These are phyloP conservation scores for Trichoderma arundinaceum DNA, from an alignment of 2,329 filamentous ascomycete genomes.

Conservation along the genomic window DNA sequence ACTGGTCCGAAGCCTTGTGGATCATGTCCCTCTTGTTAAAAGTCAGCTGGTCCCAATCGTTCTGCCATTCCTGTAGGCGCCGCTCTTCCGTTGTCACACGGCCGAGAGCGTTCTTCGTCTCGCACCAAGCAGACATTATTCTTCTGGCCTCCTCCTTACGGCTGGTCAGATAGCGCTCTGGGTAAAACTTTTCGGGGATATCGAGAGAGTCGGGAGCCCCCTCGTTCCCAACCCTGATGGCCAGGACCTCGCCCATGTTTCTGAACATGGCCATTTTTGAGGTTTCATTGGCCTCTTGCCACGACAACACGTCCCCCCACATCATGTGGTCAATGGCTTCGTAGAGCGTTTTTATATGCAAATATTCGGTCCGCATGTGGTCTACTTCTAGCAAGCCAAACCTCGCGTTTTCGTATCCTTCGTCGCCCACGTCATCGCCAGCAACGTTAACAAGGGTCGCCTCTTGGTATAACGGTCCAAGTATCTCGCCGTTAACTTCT, in stretches of 20 bases:
- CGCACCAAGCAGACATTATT: conserved; percentile 49
- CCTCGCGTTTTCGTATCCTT: conserved; percentile 43
- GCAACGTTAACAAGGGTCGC: conserved; percentile 42
- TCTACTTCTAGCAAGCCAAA: conserved; percentile 53
- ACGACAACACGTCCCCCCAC: conserved; percentile 52
- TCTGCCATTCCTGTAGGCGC: conserved; percentile 39
- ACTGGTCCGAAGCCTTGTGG: conserved; percentile 42
- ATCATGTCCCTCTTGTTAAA: conserved; percentile 43
- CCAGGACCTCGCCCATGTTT: conserved; percentile 57
- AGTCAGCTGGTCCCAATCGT: conserved; percentile 38
- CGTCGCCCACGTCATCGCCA: conserved; percentile 40
- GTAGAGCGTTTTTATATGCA: conserved; percentile 51
- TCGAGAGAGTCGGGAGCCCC: conserved; percentile 53
- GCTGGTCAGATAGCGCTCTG: conserved; percentile 57
- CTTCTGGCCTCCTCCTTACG: conserved; percentile 54
- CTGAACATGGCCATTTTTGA: conserved; percentile 52
- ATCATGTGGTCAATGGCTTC: conserved; percentile 56
- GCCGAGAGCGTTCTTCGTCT: conserved; percentile 41
- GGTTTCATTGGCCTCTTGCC: conserved; percentile 44
- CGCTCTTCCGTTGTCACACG: conserved; percentile 38
- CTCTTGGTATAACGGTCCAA: conserved; percentile 44
- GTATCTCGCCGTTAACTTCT: conserved; percentile 37
- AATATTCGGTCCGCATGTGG: conserved; percentile 46
- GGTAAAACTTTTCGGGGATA: conserved; percentile 58
- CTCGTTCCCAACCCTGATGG: conserved; percentile 52